A percentile compares a stretch with the other conserved stretches of the same genome.
These are phyloP conservation scores for Daldinia sp. DNA, from an alignment of 2,329 filamentous ascomycete species.

Conservation along the genomic window DNA sequence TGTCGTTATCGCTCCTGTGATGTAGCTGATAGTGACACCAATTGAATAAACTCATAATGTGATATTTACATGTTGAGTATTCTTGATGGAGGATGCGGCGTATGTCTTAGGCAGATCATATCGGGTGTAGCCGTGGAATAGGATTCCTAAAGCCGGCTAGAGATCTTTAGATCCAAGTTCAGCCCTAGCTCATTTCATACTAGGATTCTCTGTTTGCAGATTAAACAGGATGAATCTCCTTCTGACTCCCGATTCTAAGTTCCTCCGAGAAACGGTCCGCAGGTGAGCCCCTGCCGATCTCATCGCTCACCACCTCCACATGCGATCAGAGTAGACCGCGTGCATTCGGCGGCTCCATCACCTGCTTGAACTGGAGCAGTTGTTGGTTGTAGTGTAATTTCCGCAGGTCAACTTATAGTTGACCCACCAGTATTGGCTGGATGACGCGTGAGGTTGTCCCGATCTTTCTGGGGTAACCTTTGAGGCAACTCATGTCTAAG, in stretches of 20 bases:
- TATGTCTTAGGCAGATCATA: conserved; percentile 25
- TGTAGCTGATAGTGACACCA: conserved; percentile 24
- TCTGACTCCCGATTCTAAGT: conserved; percentile 27
- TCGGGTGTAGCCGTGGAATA: conserved; percentile 18
- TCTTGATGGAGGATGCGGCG: conserved; percentile 32
- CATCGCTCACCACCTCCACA: conserved; percentile 18
- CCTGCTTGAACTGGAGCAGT: conserved; percentile 43
- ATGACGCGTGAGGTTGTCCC: conserved; percentile 18
- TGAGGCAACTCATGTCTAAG: conserved; percentile 34
- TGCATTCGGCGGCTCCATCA: conserved; percentile 39
- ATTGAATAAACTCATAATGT: conserved; percentile 33
- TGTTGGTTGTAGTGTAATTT: conserved; percentile 19
- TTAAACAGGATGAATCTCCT: conserved; percentile 26
- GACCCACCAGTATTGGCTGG: conserved; percentile 25
- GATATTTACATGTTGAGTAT: conserved; percentile 25
- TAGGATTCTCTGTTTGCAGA: conserved; percentile 18
- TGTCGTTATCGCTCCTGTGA: conserved; percentile 40
- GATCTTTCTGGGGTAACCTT: conserved; percentile 31
- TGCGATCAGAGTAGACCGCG: conserved; percentile 28
- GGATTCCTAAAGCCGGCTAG: conserved; percentile 29
- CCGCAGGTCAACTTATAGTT: conserved; percentile 18
- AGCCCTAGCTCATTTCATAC: conserved; percentile 31
- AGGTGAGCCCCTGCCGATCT: conserved; percentile 32
- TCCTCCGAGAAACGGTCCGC: conserved; percentile 38
- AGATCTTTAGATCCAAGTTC: conserved; percentile 30